Percentiles rank a stretch among this genome's conserved stretches.
phyloP scores from a whole-genome alignment of 352 stramenopile species.

The Phytophthora foliorum region DNA sequence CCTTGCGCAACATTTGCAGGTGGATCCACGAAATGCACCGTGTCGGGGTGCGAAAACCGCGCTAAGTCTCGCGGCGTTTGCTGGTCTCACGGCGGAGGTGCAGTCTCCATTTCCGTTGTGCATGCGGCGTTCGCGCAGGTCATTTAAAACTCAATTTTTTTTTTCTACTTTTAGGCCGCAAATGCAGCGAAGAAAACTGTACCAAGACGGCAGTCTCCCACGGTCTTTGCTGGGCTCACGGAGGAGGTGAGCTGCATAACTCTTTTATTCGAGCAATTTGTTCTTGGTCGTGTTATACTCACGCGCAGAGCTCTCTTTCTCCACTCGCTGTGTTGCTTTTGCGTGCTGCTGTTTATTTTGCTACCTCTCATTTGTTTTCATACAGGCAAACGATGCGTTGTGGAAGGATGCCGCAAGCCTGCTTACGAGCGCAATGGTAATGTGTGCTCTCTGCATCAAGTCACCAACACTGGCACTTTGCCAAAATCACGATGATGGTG shows the following conservation, averaged over 20 bases:
- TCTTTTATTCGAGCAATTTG: neutral
- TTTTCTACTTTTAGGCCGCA: conserved; percentile 45
- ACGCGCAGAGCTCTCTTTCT: conserved; percentile 16
- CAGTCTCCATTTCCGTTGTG: too few species aligned
- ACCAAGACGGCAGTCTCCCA: conserved; percentile 83
- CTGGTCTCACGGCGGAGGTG: conserved; percentile 83
- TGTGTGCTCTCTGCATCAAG: conserved; percentile 63
- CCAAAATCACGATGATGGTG: conserved; percentile 39
- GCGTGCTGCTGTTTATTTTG: conserved; percentile 22
- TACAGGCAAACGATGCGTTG: conserved; percentile 74
- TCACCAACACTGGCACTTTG: conserved; percentile 14
- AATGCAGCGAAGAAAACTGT: conserved; percentile 70
- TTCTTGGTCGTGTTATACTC: conserved; percentile 4
- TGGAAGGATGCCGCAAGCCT: conserved; percentile 76
- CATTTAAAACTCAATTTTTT: neutral
- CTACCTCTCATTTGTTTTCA: conserved; percentile 10
- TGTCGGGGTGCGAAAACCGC: conserved; percentile 71
- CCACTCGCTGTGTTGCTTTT: conserved; percentile 21
- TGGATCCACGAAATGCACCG: conserved; percentile 76
- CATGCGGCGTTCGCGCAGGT: neutral
- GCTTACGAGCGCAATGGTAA: conserved; percentile 85
- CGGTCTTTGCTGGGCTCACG: conserved; percentile 83
- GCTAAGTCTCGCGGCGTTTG: conserved; percentile 83
- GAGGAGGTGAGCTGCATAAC: conserved; percentile 60
- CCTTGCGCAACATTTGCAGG: conserved; percentile 49